Conservation (phyloP, 768 basidiomycete species). For the Phlegmacium glaucopus region DNA sequence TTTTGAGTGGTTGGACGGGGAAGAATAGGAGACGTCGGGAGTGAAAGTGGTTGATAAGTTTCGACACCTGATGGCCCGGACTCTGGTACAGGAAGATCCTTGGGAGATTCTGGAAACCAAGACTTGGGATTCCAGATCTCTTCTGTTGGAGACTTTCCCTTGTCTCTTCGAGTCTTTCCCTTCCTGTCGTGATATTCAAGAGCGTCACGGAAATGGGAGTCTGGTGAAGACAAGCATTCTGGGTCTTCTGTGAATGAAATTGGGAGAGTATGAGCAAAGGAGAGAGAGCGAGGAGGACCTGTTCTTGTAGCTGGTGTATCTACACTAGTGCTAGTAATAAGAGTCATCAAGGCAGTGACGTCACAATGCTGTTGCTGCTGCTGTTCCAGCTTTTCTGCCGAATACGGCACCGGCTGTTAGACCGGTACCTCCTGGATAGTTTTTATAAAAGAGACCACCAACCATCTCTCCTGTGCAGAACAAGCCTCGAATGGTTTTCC, state of each 20-base stretch:
- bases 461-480: conserved; percentile 72
- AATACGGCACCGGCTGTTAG: conserved; percentile 65
- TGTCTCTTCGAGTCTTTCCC: conserved; percentile 42
- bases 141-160: conserved; percentile 36
- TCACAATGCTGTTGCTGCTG: conserved; percentile 31
- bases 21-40: conserved; percentile 1
- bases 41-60: conserved; percentile 1
- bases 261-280: conserved; percentile 56
- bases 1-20: conserved; percentile 11
- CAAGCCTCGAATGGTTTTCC: conserved; percentile 45
- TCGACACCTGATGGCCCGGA: background rate
- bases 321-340: conserved; percentile 18
- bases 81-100: conserved; percentile 27
- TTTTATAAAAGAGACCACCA: conserved; percentile 57
- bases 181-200: conserved; percentile 56
- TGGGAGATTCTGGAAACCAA: conserved; percentile 52
- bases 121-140: conserved; percentile 52
- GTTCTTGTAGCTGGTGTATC: conserved; percentile 63
- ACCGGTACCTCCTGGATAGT: conserved; percentile 72
- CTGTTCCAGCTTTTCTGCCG: conserved; percentile 51
- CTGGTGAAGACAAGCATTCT: conserved; percentile 31
- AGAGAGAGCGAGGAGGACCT: conserved; percentile 72
- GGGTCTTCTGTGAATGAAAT: conserved; percentile 33
- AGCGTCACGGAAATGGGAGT: conserved; percentile 58
- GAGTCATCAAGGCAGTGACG: conserved; percentile 21